phyloP scores from a whole-genome alignment of 1,284 basidiomycete species.

The Sphaerobolus stellatus region DNA sequence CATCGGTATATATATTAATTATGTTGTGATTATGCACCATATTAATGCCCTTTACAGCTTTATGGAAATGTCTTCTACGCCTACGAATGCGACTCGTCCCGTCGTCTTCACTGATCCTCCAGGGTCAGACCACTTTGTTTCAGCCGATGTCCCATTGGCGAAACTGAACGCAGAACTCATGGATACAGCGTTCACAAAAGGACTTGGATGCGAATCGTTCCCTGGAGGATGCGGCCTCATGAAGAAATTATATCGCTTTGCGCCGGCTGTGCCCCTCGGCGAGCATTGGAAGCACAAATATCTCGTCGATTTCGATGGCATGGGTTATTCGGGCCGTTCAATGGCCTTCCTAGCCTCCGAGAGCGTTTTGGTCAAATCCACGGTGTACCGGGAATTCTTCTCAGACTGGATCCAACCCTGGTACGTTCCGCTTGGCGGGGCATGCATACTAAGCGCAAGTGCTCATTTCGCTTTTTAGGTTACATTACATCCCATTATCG shows the following conservation, averaged over 20 bases:
- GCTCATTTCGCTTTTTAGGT: constrained; percentile 47
- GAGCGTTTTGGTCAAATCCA: constrained; percentile 86
- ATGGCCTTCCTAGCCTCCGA: constrained; percentile 85
- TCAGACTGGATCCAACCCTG: constrained; percentile 83
- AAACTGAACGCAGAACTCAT: constrained; percentile 79
- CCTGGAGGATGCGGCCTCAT: constrained; percentile 81
- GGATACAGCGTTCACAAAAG: constrained; percentile 86
- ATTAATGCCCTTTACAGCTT: constrained; percentile 46
- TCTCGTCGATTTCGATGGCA: constrained; percentile 87
- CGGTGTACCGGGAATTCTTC: constrained; percentile 88
- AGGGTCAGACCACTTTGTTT: constrained; percentile 56
- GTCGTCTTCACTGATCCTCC: constrained; percentile 77
- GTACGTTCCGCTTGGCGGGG: constrained; percentile 41
- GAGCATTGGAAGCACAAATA: constrained; percentile 93
- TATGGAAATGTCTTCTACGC: constrained; percentile 74
- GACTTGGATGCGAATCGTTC: constrained; percentile 65
- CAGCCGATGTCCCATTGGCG: constrained; percentile 59
- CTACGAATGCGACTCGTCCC: constrained; percentile 55
- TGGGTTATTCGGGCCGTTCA: constrained; percentile 91
- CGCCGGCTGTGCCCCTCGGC: constrained; percentile 75
- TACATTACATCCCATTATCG: constrained; percentile 91
- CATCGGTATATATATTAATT: constrained; percentile 59
- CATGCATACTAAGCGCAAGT: neutral
- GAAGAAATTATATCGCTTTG: constrained; percentile 69
- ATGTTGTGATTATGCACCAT: neutral